These are phyloP conservation scores for Diversispora eburnea DNA, from an alignment of 192 early-diverging fungal genomes.

Conservation along the genomic window DNA sequence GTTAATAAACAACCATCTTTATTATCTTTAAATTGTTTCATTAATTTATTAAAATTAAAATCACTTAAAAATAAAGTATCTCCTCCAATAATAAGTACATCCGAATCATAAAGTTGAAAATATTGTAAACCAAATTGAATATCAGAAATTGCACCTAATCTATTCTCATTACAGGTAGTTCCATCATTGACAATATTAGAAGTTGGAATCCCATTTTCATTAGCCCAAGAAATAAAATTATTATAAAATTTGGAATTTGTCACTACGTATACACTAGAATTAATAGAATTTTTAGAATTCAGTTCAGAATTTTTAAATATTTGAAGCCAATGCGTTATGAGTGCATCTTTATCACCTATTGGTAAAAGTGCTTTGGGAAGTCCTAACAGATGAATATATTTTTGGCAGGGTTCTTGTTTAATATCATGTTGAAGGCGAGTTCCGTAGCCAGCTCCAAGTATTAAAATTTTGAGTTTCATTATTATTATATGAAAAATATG, in stretches of 20 bases:
- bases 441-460: slow-evolving; percentile 62
- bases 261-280: slow-evolving; percentile 38
- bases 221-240: slow-evolving; percentile 47
- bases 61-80: slow-evolving; percentile 58
- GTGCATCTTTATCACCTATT: slow-evolving; percentile 38
- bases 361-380: slow-evolving; percentile 51
- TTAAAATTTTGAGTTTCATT: slow-evolving; percentile 36
- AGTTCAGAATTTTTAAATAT: background rate
- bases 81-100: slow-evolving; percentile 55
- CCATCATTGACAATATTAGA: slow-evolving; percentile 50
- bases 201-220: slow-evolving; percentile 31
- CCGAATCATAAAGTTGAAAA: slow-evolving; percentile 7
- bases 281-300: slow-evolving; percentile 22
- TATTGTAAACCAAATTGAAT: slow-evolving; percentile 42
- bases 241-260: slow-evolving; percentile 44
- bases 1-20: slow-evolving; percentile 43
- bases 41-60: slow-evolving; percentile 46
- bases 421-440: slow-evolving; percentile 56
- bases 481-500: too few species aligned
- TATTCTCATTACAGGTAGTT: slow-evolving; percentile 44
- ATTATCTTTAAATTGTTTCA: slow-evolving; percentile 17
- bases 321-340: slow-evolving; percentile 43
- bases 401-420: slow-evolving; percentile 20
- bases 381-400: slow-evolving; percentile 41
- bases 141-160: slow-evolving; percentile 57